Conservation (phyloP, 2,329 filamentous ascomycete species). For the Alternaria sp. region DNA sequence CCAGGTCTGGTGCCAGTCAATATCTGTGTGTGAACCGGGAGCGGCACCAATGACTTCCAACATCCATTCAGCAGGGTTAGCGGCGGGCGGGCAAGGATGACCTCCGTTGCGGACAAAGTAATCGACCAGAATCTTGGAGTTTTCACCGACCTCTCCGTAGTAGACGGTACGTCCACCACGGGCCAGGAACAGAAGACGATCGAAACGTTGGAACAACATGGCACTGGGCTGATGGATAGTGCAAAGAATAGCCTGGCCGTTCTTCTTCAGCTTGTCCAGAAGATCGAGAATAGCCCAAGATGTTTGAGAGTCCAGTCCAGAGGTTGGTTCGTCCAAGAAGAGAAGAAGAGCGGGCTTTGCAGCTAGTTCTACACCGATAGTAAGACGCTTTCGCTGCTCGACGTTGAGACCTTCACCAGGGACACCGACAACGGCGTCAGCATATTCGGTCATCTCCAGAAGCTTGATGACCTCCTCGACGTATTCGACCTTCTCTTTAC, state of each 20-base stretch:
- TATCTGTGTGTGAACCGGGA: slow-evolving; percentile 58
- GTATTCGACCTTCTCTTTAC: slow-evolving; percentile 81
- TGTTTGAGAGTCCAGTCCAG: slow-evolving; percentile 90
- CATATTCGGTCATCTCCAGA: slow-evolving; percentile 88
- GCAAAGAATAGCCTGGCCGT: slow-evolving; percentile 85
- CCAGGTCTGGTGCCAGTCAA: slow-evolving; percentile 62
- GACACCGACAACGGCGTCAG: slow-evolving; percentile 89
- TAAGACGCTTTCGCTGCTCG: slow-evolving; percentile 77
- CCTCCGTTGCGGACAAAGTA: slow-evolving; percentile 82
- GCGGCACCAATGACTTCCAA: slow-evolving; percentile 64
- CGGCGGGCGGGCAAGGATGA: slow-evolving; percentile 68
- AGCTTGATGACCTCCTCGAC: slow-evolving; percentile 91
- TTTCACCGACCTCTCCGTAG: slow-evolving; percentile 79
- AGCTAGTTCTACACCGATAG: slow-evolving; percentile 94
- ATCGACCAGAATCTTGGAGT: slow-evolving; percentile 70
- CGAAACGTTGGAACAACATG: slow-evolving; percentile 91
- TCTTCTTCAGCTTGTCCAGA: slow-evolving; percentile 87
- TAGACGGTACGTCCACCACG: slow-evolving; percentile 81
- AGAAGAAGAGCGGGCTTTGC: slow-evolving; percentile 89
- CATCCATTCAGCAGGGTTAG: slow-evolving; percentile 88
- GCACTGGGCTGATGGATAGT: slow-evolving; percentile 98
- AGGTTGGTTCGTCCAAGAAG: slow-evolving; percentile 95
- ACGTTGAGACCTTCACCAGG: slow-evolving; percentile 80
- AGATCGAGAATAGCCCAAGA: slow-evolving; percentile 92
- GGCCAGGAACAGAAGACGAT: slow-evolving; percentile 79